phyloP scores from a whole-genome alignment of 129 eudicot genomes.

The Chrysanthemum makinoi region DNA sequence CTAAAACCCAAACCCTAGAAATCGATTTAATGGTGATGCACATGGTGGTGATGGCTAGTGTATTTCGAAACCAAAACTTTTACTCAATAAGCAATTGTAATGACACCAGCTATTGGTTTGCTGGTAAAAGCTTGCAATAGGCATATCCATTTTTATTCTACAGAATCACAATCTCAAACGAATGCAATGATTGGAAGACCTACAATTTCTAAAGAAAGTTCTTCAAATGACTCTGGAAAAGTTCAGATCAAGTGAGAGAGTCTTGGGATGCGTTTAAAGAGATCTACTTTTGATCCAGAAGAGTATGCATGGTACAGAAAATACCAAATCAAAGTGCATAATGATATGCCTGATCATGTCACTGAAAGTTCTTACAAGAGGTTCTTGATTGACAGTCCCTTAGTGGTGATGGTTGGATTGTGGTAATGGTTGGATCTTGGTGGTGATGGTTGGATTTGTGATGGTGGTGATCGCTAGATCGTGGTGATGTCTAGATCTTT shows the following conservation, averaged over 20 bases:
- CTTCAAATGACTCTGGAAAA: neutral
- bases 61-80: too few species aligned
- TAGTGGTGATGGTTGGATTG: neutral
- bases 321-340: conserved; percentile 86
- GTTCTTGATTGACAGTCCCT: conserved; percentile 83
- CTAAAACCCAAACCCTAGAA: too few species aligned
- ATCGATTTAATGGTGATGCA: too few species aligned
- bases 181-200: conserved; percentile 23
- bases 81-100: too few species aligned
- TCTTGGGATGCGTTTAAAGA: conserved; percentile 67
- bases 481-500: too few species aligned
- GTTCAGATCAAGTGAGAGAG: conserved; percentile 32
- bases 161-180: conserved; percentile 29
- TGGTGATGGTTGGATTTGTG: too few species aligned
- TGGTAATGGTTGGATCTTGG: too few species aligned
- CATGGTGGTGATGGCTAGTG: too few species aligned
- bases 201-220: too few species aligned
- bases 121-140: conserved; percentile 81
- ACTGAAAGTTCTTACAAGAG: conserved; percentile 79
- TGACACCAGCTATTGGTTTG: conserved; percentile 36
- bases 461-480: too few species aligned
- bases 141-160: conserved; percentile 71
- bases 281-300: conserved; percentile 75
- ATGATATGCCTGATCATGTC: conserved; percentile 74
- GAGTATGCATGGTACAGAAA: conserved; percentile 76